These are phyloP conservation scores for Termitomyces sp. DNA, from an alignment of 768 basidiomycete species.

Conservation along the genomic window DNA sequence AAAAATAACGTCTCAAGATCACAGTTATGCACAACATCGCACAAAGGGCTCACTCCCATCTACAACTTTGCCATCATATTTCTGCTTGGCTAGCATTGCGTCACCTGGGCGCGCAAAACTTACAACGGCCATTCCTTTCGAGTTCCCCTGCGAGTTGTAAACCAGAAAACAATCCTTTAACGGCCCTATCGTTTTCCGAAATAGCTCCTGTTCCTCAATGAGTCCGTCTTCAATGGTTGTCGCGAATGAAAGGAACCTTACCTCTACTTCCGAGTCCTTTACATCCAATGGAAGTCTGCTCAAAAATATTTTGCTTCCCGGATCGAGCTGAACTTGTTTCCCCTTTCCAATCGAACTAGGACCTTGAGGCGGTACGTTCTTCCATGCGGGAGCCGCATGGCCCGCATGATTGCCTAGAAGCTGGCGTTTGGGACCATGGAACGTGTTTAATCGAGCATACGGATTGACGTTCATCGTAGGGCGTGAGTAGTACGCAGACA, in stretches of 20 bases:
- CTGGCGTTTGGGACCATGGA: slow-evolving; percentile 48
- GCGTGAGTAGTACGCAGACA: slow-evolving; percentile 1
- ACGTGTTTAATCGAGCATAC: slow-evolving; percentile 34
- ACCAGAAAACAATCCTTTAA: slow-evolving; percentile 65
- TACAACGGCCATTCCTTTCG: slow-evolving; percentile 79
- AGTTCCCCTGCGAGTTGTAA: slow-evolving; percentile 68
- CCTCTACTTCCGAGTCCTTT: slow-evolving; percentile 62
- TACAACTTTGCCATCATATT: slow-evolving; percentile 74
- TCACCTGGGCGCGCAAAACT: slow-evolving; percentile 58
- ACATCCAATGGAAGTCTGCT: slow-evolving; percentile 67
- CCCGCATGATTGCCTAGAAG: slow-evolving; percentile 55
- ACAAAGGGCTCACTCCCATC: slow-evolving; percentile 46
- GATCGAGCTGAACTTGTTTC: slow-evolving; percentile 21
- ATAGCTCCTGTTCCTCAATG: slow-evolving; percentile 48
- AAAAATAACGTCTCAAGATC: background rate
- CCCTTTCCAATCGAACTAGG: slow-evolving; percentile 21
- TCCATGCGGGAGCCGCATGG: slow-evolving; percentile 59
- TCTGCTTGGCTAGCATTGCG: slow-evolving; percentile 54
- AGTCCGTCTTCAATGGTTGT: background rate
- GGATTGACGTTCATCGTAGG: slow-evolving; percentile 16
- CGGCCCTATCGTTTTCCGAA: slow-evolving; percentile 72
- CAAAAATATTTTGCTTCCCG: slow-evolving; percentile 63
- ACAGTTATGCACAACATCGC: background rate
- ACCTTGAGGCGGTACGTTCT: slow-evolving; percentile 21
- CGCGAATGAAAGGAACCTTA: slow-evolving; percentile 20